Base-by-base conservation (phyloP, 805 yeast species). In the Dipodascus albidus region DNA sequence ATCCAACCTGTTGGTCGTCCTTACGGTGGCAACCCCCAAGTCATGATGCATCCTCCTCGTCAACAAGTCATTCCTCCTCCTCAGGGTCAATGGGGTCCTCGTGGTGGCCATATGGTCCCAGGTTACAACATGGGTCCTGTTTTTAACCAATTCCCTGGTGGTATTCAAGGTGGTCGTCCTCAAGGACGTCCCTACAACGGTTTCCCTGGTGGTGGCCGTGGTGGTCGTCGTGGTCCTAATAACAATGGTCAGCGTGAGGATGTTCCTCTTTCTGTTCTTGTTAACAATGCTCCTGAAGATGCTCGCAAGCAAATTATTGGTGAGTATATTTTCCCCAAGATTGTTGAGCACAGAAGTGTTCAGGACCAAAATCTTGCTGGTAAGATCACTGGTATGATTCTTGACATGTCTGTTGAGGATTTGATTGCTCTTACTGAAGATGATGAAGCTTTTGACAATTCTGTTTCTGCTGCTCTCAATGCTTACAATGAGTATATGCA, bases 361-460 rank as follows among this genome's bases (percentile, higher is more conserved):
- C 82, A 82, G 64, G 95, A 89, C 68, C 85, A 85, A 55, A 96
- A 89, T 74, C 88, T 96, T 67, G 97, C 97, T 62, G 96, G 96
- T 76, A 91, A 90, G 78, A 87, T 93, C 70, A 93, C 99, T 61
- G 97, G 98, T 77, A 93, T 93, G 98, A 82, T 93, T 77, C 81
- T 93, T 68, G 96, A 90, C 70, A 82, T 91, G 82, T 95, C 89
- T 68, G 87, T 86, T 74, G 81, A 81, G 66, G 96, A 91, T 75
- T 86, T 93, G 64, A 74, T 90, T 67, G 85, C 85, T 58, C 78
- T 91, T 70, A 81, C 88, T 71, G 95, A 87, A 68, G 93, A 90
- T 70, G 96, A 88, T 60, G 89, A 82, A 64, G 80, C 85, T 63
- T 87, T 93, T 77, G 83, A 83, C 14, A 81, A 82, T 71, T 96